These are phyloP conservation scores for Hypoxylon sp. DNA, from an alignment of 2,329 filamentous ascomycete genomes.

Conservation along the genomic window DNA sequence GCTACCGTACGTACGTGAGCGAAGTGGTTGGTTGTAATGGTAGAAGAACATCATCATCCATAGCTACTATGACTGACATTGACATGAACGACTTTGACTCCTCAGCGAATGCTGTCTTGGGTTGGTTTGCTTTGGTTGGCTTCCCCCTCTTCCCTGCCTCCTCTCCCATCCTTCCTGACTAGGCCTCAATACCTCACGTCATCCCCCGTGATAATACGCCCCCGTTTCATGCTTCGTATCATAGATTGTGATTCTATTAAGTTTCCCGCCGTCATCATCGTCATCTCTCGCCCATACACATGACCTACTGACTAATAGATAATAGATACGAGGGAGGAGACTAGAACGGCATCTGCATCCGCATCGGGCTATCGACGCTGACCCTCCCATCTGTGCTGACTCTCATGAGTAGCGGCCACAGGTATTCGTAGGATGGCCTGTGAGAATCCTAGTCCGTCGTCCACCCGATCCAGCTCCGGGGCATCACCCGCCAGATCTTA, in stretches of 20 bases:
- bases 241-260: conserved; percentile 32
- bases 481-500: conserved; percentile 97
- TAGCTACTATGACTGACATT: conserved; percentile 28
- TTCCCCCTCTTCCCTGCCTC: not conserved
- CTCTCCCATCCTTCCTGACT: not conserved
- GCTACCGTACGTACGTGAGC: conserved; percentile 7
- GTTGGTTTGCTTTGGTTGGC: conserved; percentile 5
- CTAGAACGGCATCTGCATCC: conserved; percentile 29
- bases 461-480: conserved; percentile 93
- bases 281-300: not conserved
- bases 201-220: not conserved
- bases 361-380: conserved; percentile 46
- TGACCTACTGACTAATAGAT: conserved; percentile 5
- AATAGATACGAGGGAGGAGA: not conserved
- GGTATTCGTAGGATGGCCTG: conserved; percentile 46
- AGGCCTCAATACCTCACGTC: conserved; percentile 1
- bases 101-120: conserved; percentile 36
- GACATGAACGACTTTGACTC: conserved; percentile 33
- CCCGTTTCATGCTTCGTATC: conserved; percentile 19
- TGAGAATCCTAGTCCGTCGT: conserved; percentile 69
- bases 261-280: conserved; percentile 11
- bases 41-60: conserved; percentile 31
- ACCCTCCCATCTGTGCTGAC: conserved; percentile 49
- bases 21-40: conserved; percentile 11
- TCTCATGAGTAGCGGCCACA: conserved; percentile 50